These are phyloP conservation scores for Cladophialophora immunda DNA, from an alignment of 2,329 filamentous ascomycete species.

Conservation along the genomic window DNA sequence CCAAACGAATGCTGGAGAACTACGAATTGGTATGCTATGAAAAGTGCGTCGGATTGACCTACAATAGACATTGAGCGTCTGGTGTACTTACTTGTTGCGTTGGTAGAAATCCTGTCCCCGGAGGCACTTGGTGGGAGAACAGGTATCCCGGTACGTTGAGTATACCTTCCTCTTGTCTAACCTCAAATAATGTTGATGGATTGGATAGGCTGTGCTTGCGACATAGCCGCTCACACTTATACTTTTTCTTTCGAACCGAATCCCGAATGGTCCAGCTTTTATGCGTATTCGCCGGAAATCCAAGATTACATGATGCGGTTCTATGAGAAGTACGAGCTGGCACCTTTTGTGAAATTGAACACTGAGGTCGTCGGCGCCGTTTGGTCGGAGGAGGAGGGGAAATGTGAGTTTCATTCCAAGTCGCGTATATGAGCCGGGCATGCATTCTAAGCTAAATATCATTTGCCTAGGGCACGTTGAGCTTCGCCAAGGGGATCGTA, in stretches of 20 bases:
- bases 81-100: constrained; percentile 10
- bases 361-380: constrained; percentile 16
- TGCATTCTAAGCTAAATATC: neutral
- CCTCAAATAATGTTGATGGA: neutral
- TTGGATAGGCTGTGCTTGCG: constrained; percentile 35
- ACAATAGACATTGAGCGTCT: neutral
- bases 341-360: constrained; percentile 14
- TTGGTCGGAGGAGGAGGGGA: constrained; percentile 18
- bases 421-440: neutral
- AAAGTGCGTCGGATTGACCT: constrained; percentile 10
- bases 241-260: constrained; percentile 36
- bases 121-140: constrained; percentile 29
- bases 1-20: constrained; percentile 23
- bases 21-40: constrained; percentile 30
- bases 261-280: constrained; percentile 38
- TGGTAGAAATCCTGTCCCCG: constrained; percentile 25
- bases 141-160: constrained; percentile 9
- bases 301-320: constrained; percentile 42
- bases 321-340: constrained; percentile 35
- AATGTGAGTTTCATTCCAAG: neutral
- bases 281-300: constrained; percentile 41
- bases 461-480: constrained; percentile 20
- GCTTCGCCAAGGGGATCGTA: constrained; percentile 20
- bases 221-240: constrained; percentile 47
- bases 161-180: neutral